phyloP scores from a whole-genome alignment of 768 basidiomycete genomes.

The Mycena maculata region DNA sequence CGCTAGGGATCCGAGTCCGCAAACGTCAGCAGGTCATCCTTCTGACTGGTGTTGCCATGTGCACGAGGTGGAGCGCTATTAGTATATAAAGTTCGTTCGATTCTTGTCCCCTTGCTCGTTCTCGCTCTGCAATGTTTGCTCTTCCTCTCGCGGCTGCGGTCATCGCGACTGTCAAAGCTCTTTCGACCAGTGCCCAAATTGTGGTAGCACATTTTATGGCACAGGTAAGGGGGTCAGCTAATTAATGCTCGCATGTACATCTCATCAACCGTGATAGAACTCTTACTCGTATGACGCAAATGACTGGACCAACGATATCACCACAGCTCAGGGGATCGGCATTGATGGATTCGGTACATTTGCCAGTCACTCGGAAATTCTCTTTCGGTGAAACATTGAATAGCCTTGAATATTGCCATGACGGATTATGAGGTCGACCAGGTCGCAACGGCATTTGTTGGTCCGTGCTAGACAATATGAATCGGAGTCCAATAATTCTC shows the following conservation, averaged over 20 bases:
- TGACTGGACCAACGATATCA: constrained; percentile 42
- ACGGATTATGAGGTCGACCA: constrained; percentile 40
- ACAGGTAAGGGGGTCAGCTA: too few species aligned
- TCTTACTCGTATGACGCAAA: too few species aligned
- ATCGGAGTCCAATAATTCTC: background rate
- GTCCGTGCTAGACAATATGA: background rate
- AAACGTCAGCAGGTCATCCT: too few species aligned
- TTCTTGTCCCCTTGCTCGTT: too few species aligned
- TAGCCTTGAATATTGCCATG: constrained; percentile 41
- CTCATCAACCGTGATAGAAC: too few species aligned
- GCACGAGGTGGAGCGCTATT: too few species aligned
- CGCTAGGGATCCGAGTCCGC: too few species aligned
- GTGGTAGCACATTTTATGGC: constrained; percentile 35
- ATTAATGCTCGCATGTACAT: too few species aligned
- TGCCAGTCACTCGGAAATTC: background rate
- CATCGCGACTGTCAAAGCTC: background rate
- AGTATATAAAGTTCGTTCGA: too few species aligned
- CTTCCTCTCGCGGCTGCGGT: background rate
- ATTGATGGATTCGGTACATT: constrained; percentile 42
- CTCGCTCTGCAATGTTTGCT: too few species aligned
- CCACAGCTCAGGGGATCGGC: constrained; percentile 38
- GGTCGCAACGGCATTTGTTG: constrained; percentile 47
- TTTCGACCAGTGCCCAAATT: constrained; percentile 16
- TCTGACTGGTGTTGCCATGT: too few species aligned
- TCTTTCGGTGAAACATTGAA: too few species aligned